These are phyloP conservation scores for Solanum raphanifolium DNA, from an alignment of 257 asterid species.

Conservation along the genomic window DNA sequence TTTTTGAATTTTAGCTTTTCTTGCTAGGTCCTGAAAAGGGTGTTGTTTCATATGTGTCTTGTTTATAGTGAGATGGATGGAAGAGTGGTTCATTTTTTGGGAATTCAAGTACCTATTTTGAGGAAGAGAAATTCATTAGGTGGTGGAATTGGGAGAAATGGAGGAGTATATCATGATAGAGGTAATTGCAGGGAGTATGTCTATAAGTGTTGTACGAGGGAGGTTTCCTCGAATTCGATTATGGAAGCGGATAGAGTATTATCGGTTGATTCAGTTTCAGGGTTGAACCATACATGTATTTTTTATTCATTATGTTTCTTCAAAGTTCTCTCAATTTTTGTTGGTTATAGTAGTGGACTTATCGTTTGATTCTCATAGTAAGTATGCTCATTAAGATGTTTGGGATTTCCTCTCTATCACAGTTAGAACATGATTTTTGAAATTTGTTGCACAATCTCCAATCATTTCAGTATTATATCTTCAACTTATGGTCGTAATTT, in stretches of 20 bases:
- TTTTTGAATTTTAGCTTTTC: background rate
- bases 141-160: slow-evolving; percentile 12
- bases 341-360: background rate
- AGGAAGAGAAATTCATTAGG: slow-evolving; percentile 36
- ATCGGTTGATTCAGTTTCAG: slow-evolving; percentile 20
- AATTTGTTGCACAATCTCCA: background rate
- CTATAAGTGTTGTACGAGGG: slow-evolving; percentile 75
- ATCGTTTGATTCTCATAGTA: background rate
- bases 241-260: slow-evolving; percentile 22
- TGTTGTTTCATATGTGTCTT: slow-evolving; percentile 79
- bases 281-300: slow-evolving; percentile 44
- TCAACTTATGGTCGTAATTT: background rate
- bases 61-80: slow-evolving; percentile 66
- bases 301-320: background rate
- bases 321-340: background rate
- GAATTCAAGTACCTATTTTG: slow-evolving; percentile 52
- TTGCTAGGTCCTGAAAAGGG: slow-evolving; percentile 83
- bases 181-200: slow-evolving; percentile 23
- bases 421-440: background rate
- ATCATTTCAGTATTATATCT: background rate
- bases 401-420: background rate
- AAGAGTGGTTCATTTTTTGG: slow-evolving; percentile 41
- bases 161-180: slow-evolving; percentile 29
- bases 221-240: slow-evolving; percentile 41
- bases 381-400: background rate